These are phyloP conservation scores for Oenanthe javanica DNA, from an alignment of 140 eudicot genomes.

Conservation along the genomic window DNA sequence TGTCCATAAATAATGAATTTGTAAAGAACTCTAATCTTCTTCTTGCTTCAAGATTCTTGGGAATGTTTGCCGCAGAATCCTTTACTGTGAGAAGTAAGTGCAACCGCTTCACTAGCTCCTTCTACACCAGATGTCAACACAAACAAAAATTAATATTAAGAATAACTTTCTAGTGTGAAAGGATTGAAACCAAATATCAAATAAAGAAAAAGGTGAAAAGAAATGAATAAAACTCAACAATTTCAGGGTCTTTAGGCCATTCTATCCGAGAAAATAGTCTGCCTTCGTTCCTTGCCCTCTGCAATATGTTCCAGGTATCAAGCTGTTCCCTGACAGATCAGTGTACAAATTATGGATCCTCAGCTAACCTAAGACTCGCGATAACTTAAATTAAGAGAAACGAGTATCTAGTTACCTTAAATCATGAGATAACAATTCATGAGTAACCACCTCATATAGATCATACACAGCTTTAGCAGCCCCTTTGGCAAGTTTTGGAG, in stretches of 20 bases:
- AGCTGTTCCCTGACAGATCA: conserved; percentile 65
- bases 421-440: conserved; percentile 64
- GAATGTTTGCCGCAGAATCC: conserved; percentile 82
- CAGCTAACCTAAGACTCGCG: not conserved
- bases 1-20: conserved; percentile 95
- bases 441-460: conserved; percentile 84
- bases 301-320: conserved; percentile 83
- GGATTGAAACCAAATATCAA: not conserved
- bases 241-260: conserved; percentile 94
- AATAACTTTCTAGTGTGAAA: not conserved
- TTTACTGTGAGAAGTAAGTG: conserved; percentile 81
- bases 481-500: conserved; percentile 80
- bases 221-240: conserved; percentile 36
- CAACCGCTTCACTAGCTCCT: conserved; percentile 87
- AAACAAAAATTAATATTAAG: not conserved
- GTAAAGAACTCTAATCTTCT: conserved; percentile 87
- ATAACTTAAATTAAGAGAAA: conserved; percentile 6
- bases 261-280: conserved; percentile 78
- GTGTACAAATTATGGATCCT: conserved; percentile 4
- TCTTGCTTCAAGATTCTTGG: conserved; percentile 97
- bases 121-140: conserved; percentile 36
- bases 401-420: conserved; percentile 43
- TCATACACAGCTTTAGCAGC: conserved; percentile 86
- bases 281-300: conserved; percentile 83
- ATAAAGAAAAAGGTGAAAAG: not conserved